phyloP scores from a whole-genome alignment of 2,329 filamentous ascomycete species.

The Claviceps arundinis region DNA sequence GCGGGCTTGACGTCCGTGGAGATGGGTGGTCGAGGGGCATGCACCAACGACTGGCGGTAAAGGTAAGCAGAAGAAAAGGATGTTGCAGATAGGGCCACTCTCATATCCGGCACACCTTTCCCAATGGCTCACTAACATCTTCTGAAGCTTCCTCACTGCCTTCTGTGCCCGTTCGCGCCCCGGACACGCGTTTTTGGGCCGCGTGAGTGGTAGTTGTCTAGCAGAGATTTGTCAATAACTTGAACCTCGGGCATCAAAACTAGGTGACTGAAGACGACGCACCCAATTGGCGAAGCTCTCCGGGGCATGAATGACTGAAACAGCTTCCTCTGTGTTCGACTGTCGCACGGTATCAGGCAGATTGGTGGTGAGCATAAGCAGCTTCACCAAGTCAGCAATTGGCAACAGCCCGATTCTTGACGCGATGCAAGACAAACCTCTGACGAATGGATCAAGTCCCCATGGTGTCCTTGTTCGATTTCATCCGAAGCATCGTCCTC shows the following conservation, averaged over 20 bases:
- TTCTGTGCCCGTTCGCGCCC: constrained; percentile 24
- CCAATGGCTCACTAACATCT: constrained; percentile 10
- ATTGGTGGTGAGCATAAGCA: constrained; percentile 42
- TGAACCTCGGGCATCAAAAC: not conserved
- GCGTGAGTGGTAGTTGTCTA: constrained; percentile 30
- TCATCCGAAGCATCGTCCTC: constrained; percentile 63
- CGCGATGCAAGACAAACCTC: constrained; percentile 14
- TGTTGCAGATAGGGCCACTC: not conserved
- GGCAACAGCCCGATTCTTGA: not conserved
- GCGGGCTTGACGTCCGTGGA: constrained; percentile 59
- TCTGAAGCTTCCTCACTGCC: constrained; percentile 22
- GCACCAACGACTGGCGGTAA: constrained; percentile 6
- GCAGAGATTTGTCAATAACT: not conserved
- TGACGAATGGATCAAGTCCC: constrained; percentile 12
- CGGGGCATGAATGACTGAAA: constrained; percentile 85
- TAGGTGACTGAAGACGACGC: constrained; percentile 15
- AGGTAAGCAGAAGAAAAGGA: not conserved
- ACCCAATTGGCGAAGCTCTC: constrained; percentile 74
- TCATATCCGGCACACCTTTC: constrained; percentile 11
- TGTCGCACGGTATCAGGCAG: constrained; percentile 44
- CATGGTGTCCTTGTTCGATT: constrained; percentile 23
- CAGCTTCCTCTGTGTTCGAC: constrained; percentile 58
- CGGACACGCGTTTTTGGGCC: constrained; percentile 21
- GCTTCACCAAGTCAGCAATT: constrained; percentile 18
- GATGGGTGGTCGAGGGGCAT: constrained; percentile 53